Base-by-base conservation (phyloP, 495 filamentous ascomycete species). In the Staphylotrichum tortipilum region DNA sequence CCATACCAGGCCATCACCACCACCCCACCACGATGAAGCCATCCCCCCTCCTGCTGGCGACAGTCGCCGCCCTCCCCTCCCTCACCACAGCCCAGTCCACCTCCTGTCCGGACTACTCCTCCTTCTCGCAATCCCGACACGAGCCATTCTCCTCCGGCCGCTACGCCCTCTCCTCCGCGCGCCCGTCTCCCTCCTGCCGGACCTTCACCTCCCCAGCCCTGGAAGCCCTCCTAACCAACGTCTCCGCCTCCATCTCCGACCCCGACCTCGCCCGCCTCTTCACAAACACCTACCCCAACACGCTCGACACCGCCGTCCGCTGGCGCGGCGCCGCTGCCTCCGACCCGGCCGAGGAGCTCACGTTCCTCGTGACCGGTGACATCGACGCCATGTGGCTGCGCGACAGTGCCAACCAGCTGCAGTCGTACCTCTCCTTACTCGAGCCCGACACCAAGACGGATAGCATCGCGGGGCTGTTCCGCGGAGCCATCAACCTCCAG, bases 361-460 rank as follows among this genome's bases (percentile, higher is more conserved):
- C 72, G 38, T 75, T 76, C 46, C 49, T 75, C 47, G 67, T 68
- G 34, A 75, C 70, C 1, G 70, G 70, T 22, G 88, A 95, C 63
- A 94, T 95, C 65, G 70, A 80, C 60, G 82, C 82, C 42, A 84
- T 85, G 80, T 85, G 83, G 82, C 68, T 86, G 38, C 73, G 82
- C 23, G 83, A 85, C 57, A 80, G 75, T 22, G 75, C 81, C 26
- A 85, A 84, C 59, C 82, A 85, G 58, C 64, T 86, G 57, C 76
- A 81, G 48, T 77, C 74, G 26, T 86, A 85, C 60, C 71, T 79
- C 26, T 67, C 77, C 0, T 52, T 85, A 2, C 64, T 85, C 4
- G 69, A 68, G 17, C 65, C 77, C 10, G 66, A 68, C 42, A 49
- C 64, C 8, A 19, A 30, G 12, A 4, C 38, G 3, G 52, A 75